phyloP scores from a whole-genome alignment of 73 alveolate species.

The Symbiodinium natans region DNA sequence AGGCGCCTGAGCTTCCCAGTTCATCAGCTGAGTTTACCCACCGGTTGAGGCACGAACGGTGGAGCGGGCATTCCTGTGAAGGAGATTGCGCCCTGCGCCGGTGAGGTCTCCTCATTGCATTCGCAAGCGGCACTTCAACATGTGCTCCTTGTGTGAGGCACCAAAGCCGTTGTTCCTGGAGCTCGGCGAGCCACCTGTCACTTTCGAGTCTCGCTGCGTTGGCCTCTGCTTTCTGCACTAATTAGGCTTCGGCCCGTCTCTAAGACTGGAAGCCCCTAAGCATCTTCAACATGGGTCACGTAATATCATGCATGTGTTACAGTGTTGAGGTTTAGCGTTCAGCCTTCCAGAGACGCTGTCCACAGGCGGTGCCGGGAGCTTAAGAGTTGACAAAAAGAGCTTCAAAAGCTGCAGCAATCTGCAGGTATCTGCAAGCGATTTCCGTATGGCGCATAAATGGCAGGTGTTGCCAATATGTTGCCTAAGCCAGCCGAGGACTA shows the following conservation, averaged over 20 bases:
- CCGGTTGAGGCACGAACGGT: no score
- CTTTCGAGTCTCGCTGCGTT: slow-evolving; percentile 20
- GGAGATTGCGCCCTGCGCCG: background rate
- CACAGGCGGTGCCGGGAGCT: slow-evolving; percentile 12
- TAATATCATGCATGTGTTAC: background rate
- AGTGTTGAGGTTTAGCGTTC: background rate
- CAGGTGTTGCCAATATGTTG: background rate
- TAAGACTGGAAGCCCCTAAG: background rate
- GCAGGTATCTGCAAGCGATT: no score
- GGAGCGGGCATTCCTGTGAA: background rate
- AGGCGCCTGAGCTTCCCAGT: no score
- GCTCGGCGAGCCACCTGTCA: slow-evolving; percentile 30
- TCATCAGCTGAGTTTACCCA: no score
- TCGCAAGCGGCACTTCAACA: no score
- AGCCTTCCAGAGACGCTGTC: slow-evolving; percentile 20
- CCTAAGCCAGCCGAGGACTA: background rate
- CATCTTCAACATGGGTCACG: background rate
- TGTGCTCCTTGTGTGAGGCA: no score
- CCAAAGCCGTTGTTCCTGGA: slow-evolving; percentile 50
- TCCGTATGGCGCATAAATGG: background rate
- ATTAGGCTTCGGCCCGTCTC: background rate
- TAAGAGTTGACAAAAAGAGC: background rate
- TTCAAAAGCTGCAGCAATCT: background rate
- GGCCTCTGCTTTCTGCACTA: background rate
- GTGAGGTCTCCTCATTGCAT: background rate